Conservation (phyloP, 352 stramenopile genomes). For the Globisporangium recalcitrans region DNA sequence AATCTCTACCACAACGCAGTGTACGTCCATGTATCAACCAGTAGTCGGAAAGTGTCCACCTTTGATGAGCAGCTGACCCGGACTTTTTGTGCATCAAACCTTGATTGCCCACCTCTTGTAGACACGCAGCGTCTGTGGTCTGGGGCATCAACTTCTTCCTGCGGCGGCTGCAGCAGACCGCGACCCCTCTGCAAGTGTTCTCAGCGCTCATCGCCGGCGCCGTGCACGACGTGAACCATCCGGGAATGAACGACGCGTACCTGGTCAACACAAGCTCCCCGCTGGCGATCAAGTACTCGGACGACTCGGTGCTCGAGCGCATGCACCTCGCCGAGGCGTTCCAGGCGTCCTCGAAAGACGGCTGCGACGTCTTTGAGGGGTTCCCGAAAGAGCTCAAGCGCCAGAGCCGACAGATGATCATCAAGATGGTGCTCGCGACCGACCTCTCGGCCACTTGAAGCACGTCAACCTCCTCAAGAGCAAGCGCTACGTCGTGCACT, state of each 20-base stretch:
- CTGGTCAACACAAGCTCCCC: constrained; percentile 78
- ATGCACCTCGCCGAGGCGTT: constrained; percentile 75
- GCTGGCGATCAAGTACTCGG: constrained; percentile 91
- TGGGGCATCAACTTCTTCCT: constrained; percentile 75
- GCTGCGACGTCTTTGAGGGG: constrained; percentile 63
- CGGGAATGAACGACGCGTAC: constrained; percentile 90
- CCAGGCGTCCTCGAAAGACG: constrained; percentile 56
- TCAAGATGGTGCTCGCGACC: constrained; percentile 80
- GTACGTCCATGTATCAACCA: constrained; percentile 27
- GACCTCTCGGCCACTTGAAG: constrained; percentile 74
- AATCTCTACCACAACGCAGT: constrained; percentile 79
- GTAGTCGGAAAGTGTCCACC: neutral
- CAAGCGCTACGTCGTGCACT: constrained; percentile 49
- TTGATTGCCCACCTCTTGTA: constrained; percentile 18
- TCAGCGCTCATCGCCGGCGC: constrained; percentile 87
- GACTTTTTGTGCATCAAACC: neutral
- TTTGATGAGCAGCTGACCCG: neutral
- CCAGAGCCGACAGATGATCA: constrained; percentile 63
- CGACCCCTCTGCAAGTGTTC: constrained; percentile 47
- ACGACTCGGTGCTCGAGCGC: constrained; percentile 87
- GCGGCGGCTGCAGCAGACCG: constrained; percentile 31
- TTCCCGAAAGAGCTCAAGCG: constrained; percentile 46
- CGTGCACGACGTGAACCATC: constrained; percentile 91
- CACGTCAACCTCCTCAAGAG: constrained; percentile 76
- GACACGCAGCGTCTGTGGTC: constrained; percentile 63